These are phyloP conservation scores for Cyberlindnera mrakii DNA, from an alignment of 805 yeast species.

Conservation along the genomic window DNA sequence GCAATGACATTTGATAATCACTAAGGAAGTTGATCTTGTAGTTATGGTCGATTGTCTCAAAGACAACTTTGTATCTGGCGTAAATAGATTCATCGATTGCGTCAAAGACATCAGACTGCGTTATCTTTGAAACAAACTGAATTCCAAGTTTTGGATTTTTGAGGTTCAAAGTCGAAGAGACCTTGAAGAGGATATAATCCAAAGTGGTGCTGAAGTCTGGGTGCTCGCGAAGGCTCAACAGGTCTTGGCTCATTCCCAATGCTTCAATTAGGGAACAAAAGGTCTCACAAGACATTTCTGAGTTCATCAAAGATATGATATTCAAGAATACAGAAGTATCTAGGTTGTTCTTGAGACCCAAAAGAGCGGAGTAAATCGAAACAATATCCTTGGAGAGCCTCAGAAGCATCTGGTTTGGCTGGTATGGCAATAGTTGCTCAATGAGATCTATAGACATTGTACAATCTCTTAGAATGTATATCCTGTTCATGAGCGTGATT, in stretches of 20 bases:
- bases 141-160: background rate
- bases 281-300: constrained; percentile 9
- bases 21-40: constrained; percentile 12
- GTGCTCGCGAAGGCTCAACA: constrained; percentile 4
- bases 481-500: constrained; percentile 14
- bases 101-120: constrained; percentile 11
- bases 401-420: constrained; percentile 7
- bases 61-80: constrained; percentile 19
- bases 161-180: constrained; percentile 1
- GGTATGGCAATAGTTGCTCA: constrained; percentile 14
- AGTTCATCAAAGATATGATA: constrained; percentile 4
- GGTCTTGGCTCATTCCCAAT: constrained; percentile 3
- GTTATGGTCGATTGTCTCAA: constrained; percentile 24
- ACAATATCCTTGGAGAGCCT: constrained; percentile 9
- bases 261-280: constrained; percentile 6
- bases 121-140: constrained; percentile 1
- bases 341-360: background rate
- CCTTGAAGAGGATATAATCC: constrained; percentile 12
- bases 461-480: constrained; percentile 5
- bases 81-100: constrained; percentile 12
- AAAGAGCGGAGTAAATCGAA: constrained; percentile 3
- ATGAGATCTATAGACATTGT: constrained; percentile 6
- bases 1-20: constrained; percentile 14
- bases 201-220: constrained; percentile 1
- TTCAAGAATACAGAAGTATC: constrained; percentile 1